Base-by-base conservation (phyloP, 2,329 filamentous ascomycete genomes). In the Trichoderma citrinoviride region DNA sequence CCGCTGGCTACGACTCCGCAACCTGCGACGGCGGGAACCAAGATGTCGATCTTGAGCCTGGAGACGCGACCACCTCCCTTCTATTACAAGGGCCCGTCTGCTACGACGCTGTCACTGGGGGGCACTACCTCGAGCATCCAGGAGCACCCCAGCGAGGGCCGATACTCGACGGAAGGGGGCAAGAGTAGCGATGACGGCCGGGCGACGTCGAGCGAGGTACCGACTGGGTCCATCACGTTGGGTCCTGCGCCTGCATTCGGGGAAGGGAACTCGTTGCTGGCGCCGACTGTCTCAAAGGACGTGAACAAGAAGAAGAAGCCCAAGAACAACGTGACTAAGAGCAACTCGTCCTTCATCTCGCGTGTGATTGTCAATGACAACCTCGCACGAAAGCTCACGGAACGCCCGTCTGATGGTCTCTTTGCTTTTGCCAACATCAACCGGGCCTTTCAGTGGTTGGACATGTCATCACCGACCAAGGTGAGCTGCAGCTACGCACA, bases 291-390 rank as follows among this genome's bases (percentile, higher is more conserved):
- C 58, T 82, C 83, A 33, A 92, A 92, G 72, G 91, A 93, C 72
- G 84, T 86, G 46, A 87, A 86, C 68, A 97, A 97, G 82, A 85
- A 87, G 75, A 87, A 89, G 73, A 99, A 99, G 77, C 95, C 95
- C 2, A 99, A 98, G 83, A 98, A 94, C 78, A 98, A 96, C 76
- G 95, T 99, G 76, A 89, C 94, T 60, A 99, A 99, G 82, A 98
- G 93, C 79, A 98, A 97, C 77, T 99, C 95, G 10, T 97, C 94
- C 0, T 99, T 97, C 74, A 95, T 99, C 33, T 97, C 94, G n/a
- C 83, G 95, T 62, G 94, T 97, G 37, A 97, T 98, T 68, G 89
- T 93, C 17, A 91, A 97, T 72, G 95, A 99, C 71, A 83, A 84
- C 5, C 77, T 96, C 62, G 83, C 85, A 23, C 96, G 95, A 77